Percentiles rank a stretch among this genome's conserved stretches.
Conservation (phyloP, 345 rosid genomes). For the Sisymbrium irio region DNA sequence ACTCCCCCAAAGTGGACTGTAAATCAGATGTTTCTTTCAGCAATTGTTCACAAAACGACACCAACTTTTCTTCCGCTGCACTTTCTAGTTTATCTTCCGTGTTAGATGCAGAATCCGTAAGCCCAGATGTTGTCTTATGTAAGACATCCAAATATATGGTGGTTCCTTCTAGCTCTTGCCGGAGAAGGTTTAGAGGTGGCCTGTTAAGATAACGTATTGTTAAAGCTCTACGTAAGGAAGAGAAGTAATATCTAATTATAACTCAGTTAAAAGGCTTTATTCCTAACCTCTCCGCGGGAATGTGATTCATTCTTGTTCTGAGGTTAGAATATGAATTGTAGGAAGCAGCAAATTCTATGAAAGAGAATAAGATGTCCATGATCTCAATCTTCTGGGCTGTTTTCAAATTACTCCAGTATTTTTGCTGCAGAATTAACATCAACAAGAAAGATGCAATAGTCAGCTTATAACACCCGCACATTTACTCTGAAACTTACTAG, state of each 20-base stretch:
- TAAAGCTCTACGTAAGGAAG: neutral
- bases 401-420: constrained; percentile 86
- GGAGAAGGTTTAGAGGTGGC: constrained; percentile 91
- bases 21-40: constrained; percentile 85
- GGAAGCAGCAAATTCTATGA: constrained; percentile 86
- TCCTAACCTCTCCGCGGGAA: constrained; percentile 74
- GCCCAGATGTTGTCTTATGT: constrained; percentile 70
- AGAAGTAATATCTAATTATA: neutral
- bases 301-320: constrained; percentile 72
- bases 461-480: constrained; percentile 9
- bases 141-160: constrained; percentile 81
- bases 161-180: constrained; percentile 89
- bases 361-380: constrained; percentile 84
- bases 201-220: constrained; percentile 42
- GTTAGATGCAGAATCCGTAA: constrained; percentile 32
- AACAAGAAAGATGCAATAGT: constrained; percentile 6
- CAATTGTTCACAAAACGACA: constrained; percentile 84
- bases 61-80: constrained; percentile 80
- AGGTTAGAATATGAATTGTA: constrained; percentile 87
- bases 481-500: neutral
- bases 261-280: neutral
- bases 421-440: constrained; percentile 56
- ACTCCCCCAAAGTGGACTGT: constrained; percentile 69
- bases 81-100: constrained; percentile 56
- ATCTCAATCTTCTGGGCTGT: constrained; percentile 69